phyloP scores from a whole-genome alignment of 1,139 yeast species.

The Saccharomyces hybrid region DNA sequence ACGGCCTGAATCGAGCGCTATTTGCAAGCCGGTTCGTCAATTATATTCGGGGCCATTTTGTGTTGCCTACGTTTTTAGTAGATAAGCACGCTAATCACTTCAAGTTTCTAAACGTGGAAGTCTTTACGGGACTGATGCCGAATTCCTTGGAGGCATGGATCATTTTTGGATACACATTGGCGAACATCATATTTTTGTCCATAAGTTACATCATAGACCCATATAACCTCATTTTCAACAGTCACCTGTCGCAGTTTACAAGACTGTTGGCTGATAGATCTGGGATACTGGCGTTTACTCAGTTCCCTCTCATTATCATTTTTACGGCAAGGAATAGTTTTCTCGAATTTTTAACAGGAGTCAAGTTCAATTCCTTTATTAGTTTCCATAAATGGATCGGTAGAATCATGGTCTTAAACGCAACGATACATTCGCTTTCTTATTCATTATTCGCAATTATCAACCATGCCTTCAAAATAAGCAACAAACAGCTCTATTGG shows the following conservation, averaged over 20 bases:
- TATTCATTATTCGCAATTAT: conserved; percentile 33
- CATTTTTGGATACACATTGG: conserved; percentile 39
- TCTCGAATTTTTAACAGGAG: conserved; percentile 53
- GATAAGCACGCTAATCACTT: conserved; percentile 17
- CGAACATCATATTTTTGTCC: conserved; percentile 38
- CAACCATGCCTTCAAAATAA: conserved; percentile 8
- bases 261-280: conserved; percentile 41
- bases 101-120: background rate
- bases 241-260: conserved; percentile 37
- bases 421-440: conserved; percentile 41
- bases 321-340: conserved; percentile 61
- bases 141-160: conserved; percentile 54
- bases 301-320: conserved; percentile 44
- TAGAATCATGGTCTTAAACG: conserved; percentile 35
- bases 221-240: conserved; percentile 37
- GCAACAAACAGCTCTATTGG: conserved; percentile 19
- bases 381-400: conserved; percentile 61
- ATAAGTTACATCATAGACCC: conserved; percentile 34
- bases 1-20: conserved; percentile 9
- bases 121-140: conserved; percentile 21
- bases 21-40: conserved; percentile 6
- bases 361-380: conserved; percentile 53
- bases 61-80: conserved; percentile 13
- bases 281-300: conserved; percentile 42
- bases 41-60: conserved; percentile 12